Base-by-base conservation (phyloP, 305 asterid species). In the Fraxinus angustifolia region DNA sequence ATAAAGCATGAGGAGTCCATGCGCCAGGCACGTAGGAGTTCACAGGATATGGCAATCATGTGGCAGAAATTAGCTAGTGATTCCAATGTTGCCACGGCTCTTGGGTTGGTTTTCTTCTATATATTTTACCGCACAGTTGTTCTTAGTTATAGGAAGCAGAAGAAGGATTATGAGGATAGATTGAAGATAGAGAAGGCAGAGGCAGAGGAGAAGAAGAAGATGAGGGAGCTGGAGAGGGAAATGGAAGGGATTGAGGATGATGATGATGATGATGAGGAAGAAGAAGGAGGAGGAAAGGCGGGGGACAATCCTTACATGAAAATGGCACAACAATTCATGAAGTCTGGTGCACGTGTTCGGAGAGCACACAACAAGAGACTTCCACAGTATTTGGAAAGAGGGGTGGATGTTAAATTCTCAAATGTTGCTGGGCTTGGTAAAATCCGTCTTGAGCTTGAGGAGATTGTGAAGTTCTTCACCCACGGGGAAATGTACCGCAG, bases 371-470 rank as follows among this genome's bases (percentile, higher is more conserved):
- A 62, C 80, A 95, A 77, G 91, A 91, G 91, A 79, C 91, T 89
- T 81, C 97, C 98, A 1, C 95, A 95, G 88, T 95, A 92, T 83
- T 82, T 95, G 90, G 99, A 95, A 86, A 87, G 92, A 85, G 96
- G 90, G 8, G 85, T 91, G 56, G 97, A 94, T 88, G 98, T 94
- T 79, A 95, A 95, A 90, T 95, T 95, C 85, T 73, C 97, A 0
- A 98, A 95, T 87, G 99, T 95, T 82, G 99, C 99, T 3, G 99
- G 99, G 84, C 98, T 95, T 77, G 99, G 99, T 82, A 95, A 94
- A 87, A 95, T 95, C 68, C 87, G 99, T 62, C 92, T 91, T 75
- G 99, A 95, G 91, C 99, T 95, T 82, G 99, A 95, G 87, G 99
- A 95, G 93, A 85, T 95, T 80, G 99, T 95, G 81, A 94, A 95